phyloP scores from a whole-genome alignment of 768 basidiomycete species.

The Pisolithus orientalis region DNA sequence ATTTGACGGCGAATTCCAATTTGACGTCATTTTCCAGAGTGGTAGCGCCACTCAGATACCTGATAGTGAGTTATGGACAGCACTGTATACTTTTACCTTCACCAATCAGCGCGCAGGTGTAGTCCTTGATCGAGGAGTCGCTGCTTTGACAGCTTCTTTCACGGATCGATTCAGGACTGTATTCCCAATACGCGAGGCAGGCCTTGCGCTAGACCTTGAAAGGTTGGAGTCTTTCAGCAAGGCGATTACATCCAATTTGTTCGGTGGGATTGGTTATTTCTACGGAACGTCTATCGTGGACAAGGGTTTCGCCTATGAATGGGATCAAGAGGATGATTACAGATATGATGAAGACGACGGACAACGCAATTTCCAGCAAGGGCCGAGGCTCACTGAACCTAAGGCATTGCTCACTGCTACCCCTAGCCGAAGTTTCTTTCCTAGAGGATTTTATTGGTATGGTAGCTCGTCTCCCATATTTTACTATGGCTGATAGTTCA shows the following conservation, averaged over 20 bases:
- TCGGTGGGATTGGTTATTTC: conserved; percentile 94
- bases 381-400: conserved; percentile 68
- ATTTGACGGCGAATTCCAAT: conserved; percentile 80
- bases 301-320: conserved; percentile 79
- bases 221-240: conserved; percentile 71
- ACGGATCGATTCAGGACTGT: conserved; percentile 57
- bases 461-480: conserved; percentile 1
- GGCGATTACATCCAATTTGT: conserved; percentile 82
- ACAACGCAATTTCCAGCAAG: conserved; percentile 32
- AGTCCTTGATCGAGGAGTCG: conserved; percentile 63
- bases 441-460: conserved; percentile 94
- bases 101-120: conserved; percentile 37
- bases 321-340: conserved; percentile 67
- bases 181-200: conserved; percentile 64
- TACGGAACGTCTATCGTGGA: conserved; percentile 88
- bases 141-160: conserved; percentile 56
- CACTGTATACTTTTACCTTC: not conserved
- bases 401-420: conserved; percentile 83
- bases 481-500: not conserved
- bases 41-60: conserved; percentile 59
- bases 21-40: conserved; percentile 86
- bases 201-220: conserved; percentile 38
- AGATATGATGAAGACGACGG: conserved; percentile 33
- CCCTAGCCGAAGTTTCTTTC: conserved; percentile 95
- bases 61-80: conserved; percentile 42